Base-by-base conservation (phyloP, 306 rosid genomes). In the Lathyrus aphaca region DNA sequence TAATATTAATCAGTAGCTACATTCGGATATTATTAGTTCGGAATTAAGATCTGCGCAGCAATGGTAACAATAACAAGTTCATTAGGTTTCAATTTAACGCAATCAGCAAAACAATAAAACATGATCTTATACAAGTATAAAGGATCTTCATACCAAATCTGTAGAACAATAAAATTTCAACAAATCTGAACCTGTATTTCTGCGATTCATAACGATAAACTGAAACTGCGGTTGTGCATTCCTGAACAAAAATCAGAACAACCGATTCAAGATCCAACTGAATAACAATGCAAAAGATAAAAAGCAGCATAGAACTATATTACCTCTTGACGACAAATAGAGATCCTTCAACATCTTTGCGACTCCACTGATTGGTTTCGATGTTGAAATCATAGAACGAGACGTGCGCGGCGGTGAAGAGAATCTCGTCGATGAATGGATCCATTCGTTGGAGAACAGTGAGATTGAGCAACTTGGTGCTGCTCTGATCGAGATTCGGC, bases 271-370 rank as follows among this genome's bases (percentile, higher is more conserved):
- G 54, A 79, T 71, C 73, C 10, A 67, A n/a, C 42, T 25, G 8
- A 49, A 65, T 8, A 73, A 23, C 30, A 60, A 71, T 16, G 54
- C 18, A 57, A 55, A 12, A 16, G 11, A n/a, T n/a, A n/a, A 43
- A 46, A 66, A n/a, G 8, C 3, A 63, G 64, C 11, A 39, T 7
- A 35, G 38, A 56, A 1, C 27, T 14, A 0, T 30, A 38, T 45
- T 66, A 93, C 98, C 98, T 90, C 81, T 93, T 86, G 29, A 93
- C 98, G 25, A 93, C 98, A 54, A 93, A 93, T 63, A 93, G 98
- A 81, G 98, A 90, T 77, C 98, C 98, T 86, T 90, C 98, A 27
- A 93, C 98, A 75, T 93, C 94, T 85, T 90, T 93, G 55, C 98
- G 98, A 85, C 98, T 90, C 98, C 98, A 93, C 84, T 86, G 90